Base-by-base conservation (phyloP, 257 asterid genomes). In the Thymus mandschuricus region DNA sequence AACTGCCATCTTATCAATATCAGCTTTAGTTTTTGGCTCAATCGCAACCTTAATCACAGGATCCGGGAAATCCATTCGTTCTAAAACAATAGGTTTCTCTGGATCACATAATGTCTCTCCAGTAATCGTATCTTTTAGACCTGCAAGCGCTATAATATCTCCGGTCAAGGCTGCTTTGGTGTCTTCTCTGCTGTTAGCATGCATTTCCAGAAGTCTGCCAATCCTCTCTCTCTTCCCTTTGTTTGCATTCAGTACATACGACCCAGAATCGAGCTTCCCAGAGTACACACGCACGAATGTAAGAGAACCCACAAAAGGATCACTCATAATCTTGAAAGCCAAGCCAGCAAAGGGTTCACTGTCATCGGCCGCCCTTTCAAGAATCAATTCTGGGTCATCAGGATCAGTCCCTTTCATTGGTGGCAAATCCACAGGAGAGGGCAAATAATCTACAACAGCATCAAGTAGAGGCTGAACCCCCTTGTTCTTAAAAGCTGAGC, bases 21-120 rank as follows among this genome's bases (percentile, higher is more conserved):
- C 98, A 44, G 99, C 97, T 78, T 95, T 95, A 56, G 98, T 92
- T 85, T 95, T 95, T 15, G 99, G 97, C 77, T 95, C 98, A 52
- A 95, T 95, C 10, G 98, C 99, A 75, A 95, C 97, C 88, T 95
- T 95, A 71, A 95, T 95, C 56, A 95, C 99, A 59, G 97, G 99
- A 72, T 92, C 99, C 1, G 98, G 98, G 87, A 95, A 95, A 76
- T 92, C 99, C 99, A 95, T 95, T 66, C 98, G 83, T 75, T 95
- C 97, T 77, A 95, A 93, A 60, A 92, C 92, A 44, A 95, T 49
- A 3, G 96, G 97, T 31, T 84, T 89, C 9, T 89, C 98, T 0
- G 90, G 89, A 78, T 95, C 97, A 52, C 86, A 76, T 86, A 92
- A 75, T 5, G 99, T 95, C 79, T 95, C 99, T 68, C 99, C 98